phyloP scores from a whole-genome alignment of 305 asterid genomes.

The Coffea humblotiana region DNA sequence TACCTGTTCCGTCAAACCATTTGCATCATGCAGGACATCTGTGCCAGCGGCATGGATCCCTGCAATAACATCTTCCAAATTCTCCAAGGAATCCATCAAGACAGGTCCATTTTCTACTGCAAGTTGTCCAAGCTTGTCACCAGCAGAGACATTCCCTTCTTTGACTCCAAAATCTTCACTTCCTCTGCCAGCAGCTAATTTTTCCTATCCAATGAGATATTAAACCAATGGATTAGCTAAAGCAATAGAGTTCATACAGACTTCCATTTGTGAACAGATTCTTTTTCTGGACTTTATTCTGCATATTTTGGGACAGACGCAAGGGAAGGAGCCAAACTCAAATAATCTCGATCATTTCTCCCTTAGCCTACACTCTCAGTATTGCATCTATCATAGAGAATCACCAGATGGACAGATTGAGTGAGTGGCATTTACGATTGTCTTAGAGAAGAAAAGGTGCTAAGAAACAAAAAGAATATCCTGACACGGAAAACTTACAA shows the following conservation, averaged over 20 bases:
- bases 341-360: not conserved
- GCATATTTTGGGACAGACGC: not conserved
- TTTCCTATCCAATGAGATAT: conserved; percentile 38
- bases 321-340: not conserved
- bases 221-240: not conserved
- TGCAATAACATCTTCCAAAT: conserved; percentile 33
- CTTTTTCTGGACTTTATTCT: not conserved
- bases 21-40: conserved; percentile 41
- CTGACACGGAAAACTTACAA: no score
- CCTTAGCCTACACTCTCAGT: not conserved
- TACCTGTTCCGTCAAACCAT: conserved; percentile 30
- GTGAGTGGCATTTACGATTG: not conserved
- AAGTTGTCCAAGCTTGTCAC: conserved; percentile 38
- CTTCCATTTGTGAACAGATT: not conserved
- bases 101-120: conserved; percentile 34
- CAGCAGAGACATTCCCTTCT: conserved; percentile 32
- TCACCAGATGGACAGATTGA: not conserved
- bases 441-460: not conserved
- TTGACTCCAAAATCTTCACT: conserved; percentile 31
- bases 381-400: conserved; percentile 9
- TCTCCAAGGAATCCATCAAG: conserved; percentile 34
- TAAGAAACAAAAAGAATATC: not conserved
- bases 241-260: not conserved
- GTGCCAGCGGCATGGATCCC: conserved; percentile 24
- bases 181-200: conserved; percentile 28